These are phyloP conservation scores for Phyllosticta citriasiana DNA, from an alignment of 2,329 filamentous ascomycete genomes.

Conservation along the genomic window DNA sequence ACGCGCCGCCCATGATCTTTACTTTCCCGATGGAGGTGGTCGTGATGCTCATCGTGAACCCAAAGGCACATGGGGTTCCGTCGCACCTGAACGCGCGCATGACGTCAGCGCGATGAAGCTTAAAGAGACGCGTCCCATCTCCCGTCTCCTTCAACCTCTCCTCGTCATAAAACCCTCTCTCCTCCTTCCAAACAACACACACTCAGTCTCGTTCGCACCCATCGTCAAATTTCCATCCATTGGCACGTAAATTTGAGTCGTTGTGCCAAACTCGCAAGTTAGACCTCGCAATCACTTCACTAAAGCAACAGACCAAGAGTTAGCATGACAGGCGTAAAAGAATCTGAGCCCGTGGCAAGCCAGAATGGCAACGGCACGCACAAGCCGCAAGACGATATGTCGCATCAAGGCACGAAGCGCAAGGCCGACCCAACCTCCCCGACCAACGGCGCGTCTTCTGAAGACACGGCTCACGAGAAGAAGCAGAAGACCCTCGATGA, in stretches of 20 bases:
- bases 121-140: constrained; percentile 7
- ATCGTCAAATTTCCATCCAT: not conserved
- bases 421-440: constrained; percentile 28
- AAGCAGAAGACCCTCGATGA: constrained; percentile 45
- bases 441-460: constrained; percentile 33
- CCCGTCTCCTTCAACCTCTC: not conserved
- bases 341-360: not conserved
- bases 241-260: not conserved
- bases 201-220: not conserved
- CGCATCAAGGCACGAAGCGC: constrained; percentile 28
- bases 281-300: not conserved
- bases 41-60: not conserved
- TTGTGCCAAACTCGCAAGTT: not conserved
- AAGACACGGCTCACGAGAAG: constrained; percentile 27
- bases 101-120: constrained; percentile 9
- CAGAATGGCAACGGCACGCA: not conserved
- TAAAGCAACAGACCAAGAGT: not conserved
- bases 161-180: not conserved
- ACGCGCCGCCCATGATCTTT: not conserved
- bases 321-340: not conserved
- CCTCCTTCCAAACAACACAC: not conserved
- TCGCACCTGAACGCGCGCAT: not conserved
- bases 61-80: not conserved
- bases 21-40: not conserved
- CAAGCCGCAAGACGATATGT: constrained; percentile 14